Conservation (phyloP, 2,329 filamentous ascomycete genomes). For the Dryadomyces sulphureus region DNA sequence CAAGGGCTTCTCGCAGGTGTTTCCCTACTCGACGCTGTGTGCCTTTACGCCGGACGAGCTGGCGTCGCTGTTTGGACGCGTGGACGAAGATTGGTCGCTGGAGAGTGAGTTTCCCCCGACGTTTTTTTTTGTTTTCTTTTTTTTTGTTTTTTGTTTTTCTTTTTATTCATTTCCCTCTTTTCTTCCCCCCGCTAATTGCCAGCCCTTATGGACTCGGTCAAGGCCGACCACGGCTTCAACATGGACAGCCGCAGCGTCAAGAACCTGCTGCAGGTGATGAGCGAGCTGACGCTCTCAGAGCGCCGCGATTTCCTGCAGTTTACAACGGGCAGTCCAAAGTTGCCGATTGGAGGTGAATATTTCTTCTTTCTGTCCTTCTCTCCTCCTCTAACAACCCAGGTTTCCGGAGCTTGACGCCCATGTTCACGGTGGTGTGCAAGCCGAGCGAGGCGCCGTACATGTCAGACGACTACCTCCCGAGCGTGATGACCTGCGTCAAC, state of each 20-base stretch:
- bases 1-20: slow-evolving; percentile 83
- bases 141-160: neutral
- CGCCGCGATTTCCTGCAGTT: slow-evolving; percentile 94
- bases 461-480: slow-evolving; percentile 95
- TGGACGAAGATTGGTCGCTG: slow-evolving; percentile 93
- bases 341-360: slow-evolving; percentile 84
- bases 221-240: slow-evolving; percentile 96
- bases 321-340: slow-evolving; percentile 92
- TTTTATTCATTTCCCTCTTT: neutral
- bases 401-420: slow-evolving; percentile 84
- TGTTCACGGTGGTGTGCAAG: slow-evolving; percentile 98
- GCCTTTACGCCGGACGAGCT: slow-evolving; percentile 93
- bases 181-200: neutral
- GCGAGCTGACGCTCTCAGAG: slow-evolving; percentile 57
- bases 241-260: slow-evolving; percentile 95
- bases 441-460: slow-evolving; percentile 89
- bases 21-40: slow-evolving; percentile 81
- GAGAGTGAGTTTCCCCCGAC: slow-evolving; percentile 54
- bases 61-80: slow-evolving; percentile 82
- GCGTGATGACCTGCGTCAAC: slow-evolving; percentile 99
- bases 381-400: neutral
- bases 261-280: slow-evolving; percentile 90
- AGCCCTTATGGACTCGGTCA: slow-evolving; percentile 96
- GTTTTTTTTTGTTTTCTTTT: neutral
- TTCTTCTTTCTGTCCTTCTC: neutral